Evolutionary conservation across 1,139 yeast genomes (phyloP).

Genomic region (Kurtzmaniella natalensis): DNA sequence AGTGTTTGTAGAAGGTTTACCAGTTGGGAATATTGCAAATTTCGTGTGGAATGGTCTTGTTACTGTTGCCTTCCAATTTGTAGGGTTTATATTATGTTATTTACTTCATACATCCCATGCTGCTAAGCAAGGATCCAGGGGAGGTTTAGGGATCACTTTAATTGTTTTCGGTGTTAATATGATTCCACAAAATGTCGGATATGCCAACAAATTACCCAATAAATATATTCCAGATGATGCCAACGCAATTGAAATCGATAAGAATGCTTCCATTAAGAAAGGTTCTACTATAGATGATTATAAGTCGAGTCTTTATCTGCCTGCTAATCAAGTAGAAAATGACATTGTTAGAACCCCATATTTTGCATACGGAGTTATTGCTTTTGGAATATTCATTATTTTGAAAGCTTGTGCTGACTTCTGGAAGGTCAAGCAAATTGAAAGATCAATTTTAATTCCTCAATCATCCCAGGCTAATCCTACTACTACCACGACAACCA

Average conservation of each 20-base stretch:
- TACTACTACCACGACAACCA: slow-evolving; percentile 7
- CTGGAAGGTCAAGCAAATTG: slow-evolving; percentile 73
- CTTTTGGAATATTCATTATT: slow-evolving; percentile 64
- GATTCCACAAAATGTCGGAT: slow-evolving; percentile 57
- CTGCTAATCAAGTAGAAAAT: slow-evolving; percentile 12
- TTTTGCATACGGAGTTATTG: slow-evolving; percentile 55
- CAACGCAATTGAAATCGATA: slow-evolving; percentile 47
- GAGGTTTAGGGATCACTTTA: slow-evolving; percentile 86
- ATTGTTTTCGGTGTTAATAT: slow-evolving; percentile 71
- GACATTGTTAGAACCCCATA: slow-evolving; percentile 30
- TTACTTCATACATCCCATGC: slow-evolving; percentile 94
- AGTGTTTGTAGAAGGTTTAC: slow-evolving; percentile 89
- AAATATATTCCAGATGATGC: slow-evolving; percentile 54
- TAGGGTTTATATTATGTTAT: slow-evolving; percentile 89
- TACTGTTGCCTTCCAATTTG: slow-evolving; percentile 85
- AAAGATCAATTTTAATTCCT: slow-evolving; percentile 55
- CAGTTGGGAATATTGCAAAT: slow-evolving; percentile 89
- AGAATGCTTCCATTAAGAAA: slow-evolving; percentile 23
- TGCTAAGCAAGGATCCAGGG: slow-evolving; percentile 91
- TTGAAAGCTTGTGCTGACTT: slow-evolving; percentile 69
- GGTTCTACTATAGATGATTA: slow-evolving; percentile 47
- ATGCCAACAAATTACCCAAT: slow-evolving; percentile 31
- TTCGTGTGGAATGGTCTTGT: slow-evolving; percentile 88
- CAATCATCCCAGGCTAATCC: slow-evolving; percentile 13
- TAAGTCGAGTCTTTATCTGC: slow-evolving; percentile 29